Evolutionary conservation across 164 flowering plant genomes (phyloP), one percentile per base, ranked within the genome.

Genomic region (Berberis vulgaris): DNA sequence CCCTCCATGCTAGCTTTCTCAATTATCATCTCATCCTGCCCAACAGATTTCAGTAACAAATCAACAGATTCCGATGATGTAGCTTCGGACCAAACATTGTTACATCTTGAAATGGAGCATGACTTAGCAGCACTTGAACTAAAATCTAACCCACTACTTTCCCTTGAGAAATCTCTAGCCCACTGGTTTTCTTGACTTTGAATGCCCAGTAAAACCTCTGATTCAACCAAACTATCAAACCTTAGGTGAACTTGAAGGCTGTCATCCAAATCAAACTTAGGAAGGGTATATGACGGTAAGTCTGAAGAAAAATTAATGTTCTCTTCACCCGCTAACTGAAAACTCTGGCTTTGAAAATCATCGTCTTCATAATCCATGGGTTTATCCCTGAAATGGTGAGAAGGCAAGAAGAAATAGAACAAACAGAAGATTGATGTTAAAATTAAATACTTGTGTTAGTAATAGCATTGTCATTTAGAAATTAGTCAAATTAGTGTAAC

Each of bases 21-120:
- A 7, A 77, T 78, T 61, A 79, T 72, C 76, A 73, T 76, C 59
- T 91, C 97, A 71, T 91, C 99, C 80, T 95, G 90, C 38, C 97
- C 90, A 73, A 90, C 94, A 57, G 98, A 85, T 65, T 93, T 93
- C 78, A 93, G 68, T 66, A 93, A 68, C 97, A 93, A 86, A 79
- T 93, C 97, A 75, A 93, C 99, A 71, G 97, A 89, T 79, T 95
- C 99, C 58, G 88, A 83, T 65, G 97, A 95, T 55, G 97, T 80
- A 64, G 96, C 98, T 82, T 90, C 98, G 45, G 95, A 93, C 97
- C 98, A 93, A 61, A 91, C 97, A 91, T 91, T 85, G 67, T 80
- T 81, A 63, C 70, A 80, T 71, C 97, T 86, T 49, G 83, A 80
- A 68, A 93, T 82, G 58, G 94, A 81, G 73, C 92, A 87, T 69